A percentile compares a stretch with the other conserved stretches of the same genome.
phyloP scores from a whole-genome alignment of 2,329 filamentous ascomycete species.

The Neonectria ditissima region DNA sequence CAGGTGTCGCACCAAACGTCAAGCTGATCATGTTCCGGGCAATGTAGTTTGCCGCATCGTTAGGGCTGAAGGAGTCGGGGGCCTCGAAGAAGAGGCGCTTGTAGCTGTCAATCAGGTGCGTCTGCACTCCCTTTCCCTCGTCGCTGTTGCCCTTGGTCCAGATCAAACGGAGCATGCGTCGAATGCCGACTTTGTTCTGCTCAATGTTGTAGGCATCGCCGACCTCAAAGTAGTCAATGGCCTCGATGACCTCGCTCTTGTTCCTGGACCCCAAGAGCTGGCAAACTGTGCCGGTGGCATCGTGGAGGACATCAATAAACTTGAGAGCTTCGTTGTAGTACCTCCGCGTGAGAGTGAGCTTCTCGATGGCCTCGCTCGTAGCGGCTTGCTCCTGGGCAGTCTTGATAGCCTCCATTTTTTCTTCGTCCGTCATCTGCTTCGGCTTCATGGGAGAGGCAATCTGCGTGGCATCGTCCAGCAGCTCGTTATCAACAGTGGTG shows the following conservation, averaged over 20 bases:
- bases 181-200: constrained; percentile 90
- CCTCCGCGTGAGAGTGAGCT: constrained; percentile 86
- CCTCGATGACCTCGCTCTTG: constrained; percentile 98
- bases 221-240: constrained; percentile 98
- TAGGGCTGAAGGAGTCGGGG: constrained; percentile 85
- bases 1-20: constrained; percentile 94
- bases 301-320: constrained; percentile 92
- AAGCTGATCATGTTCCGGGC: constrained; percentile 99
- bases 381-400: constrained; percentile 89
- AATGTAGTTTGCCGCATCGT: constrained; percentile 94
- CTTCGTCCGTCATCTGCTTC: constrained; percentile 79
- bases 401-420: constrained; percentile 77
- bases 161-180: constrained; percentile 94
- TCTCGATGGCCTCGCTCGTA: constrained; percentile 87
- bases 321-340: constrained; percentile 94
- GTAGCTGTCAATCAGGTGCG: constrained; percentile 96
- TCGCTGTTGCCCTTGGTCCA: constrained; percentile 99
- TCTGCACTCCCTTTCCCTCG: constrained; percentile 97
- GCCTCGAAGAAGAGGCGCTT: constrained; percentile 96
- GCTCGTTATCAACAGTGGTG: constrained; percentile 77
- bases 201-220: constrained; percentile 97
- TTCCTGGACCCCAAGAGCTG: constrained; percentile 94
- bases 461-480: constrained; percentile 91
- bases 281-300: constrained; percentile 82
- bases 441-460: constrained; percentile 77